These are phyloP conservation scores for Neopestalotiopsis sp. DNA, from an alignment of 2,329 filamentous ascomycete genomes.

Conservation along the genomic window DNA sequence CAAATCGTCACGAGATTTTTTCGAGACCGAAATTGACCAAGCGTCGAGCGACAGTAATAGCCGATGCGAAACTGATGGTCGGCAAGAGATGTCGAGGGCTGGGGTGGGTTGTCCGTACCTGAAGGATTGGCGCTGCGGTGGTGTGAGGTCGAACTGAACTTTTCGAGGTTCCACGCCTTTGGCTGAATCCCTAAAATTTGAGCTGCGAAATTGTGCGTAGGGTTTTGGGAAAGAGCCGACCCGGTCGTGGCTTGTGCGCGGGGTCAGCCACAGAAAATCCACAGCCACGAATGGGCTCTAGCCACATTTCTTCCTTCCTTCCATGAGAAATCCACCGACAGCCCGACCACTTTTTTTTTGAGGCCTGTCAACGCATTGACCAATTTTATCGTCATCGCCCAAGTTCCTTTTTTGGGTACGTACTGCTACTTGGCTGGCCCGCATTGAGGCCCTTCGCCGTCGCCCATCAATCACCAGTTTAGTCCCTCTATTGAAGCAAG, in stretches of 20 bases:
- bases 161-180: conserved; percentile 20
- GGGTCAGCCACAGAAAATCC: conserved; percentile 4
- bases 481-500: no score
- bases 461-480: no score
- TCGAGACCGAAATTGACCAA: not conserved
- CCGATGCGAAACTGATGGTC: conserved; percentile 1
- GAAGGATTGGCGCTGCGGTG: conserved; percentile 37
- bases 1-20: not conserved
- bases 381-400: not conserved
- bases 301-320: conserved; percentile 4
- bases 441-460: no score
- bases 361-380: not conserved
- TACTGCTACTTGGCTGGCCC: no score
- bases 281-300: conserved; percentile 6
- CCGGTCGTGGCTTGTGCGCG: conserved; percentile 9
- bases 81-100: conserved; percentile 12
- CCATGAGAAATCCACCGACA: not conserved
- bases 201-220: conserved; percentile 24
- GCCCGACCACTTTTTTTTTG: not conserved
- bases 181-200: conserved; percentile 19
- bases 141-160: conserved; percentile 32
- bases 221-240: conserved; percentile 22
- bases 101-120: conserved; percentile 29
- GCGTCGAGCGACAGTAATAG: not conserved
- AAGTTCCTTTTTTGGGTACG: no score